phyloP scores from a whole-genome alignment of 1,284 basidiomycete species.

The Pyrrhoderma lamaoense region DNA sequence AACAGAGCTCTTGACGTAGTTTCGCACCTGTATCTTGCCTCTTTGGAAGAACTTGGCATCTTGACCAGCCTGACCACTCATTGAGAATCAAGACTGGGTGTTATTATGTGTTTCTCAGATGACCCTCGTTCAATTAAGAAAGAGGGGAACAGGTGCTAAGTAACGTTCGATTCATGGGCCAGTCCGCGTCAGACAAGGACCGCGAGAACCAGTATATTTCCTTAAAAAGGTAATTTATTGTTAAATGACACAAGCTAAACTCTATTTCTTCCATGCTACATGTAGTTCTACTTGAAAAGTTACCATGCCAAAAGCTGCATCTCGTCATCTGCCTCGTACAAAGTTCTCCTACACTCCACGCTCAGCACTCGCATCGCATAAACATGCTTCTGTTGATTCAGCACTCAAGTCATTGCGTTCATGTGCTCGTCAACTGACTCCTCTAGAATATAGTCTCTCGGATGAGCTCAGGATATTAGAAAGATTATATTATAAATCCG shows the following conservation, averaged over 20 bases:
- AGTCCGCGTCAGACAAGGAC: too few species aligned
- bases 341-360: slow-evolving; percentile 28
- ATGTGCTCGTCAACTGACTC: slow-evolving; percentile 43
- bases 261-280: too few species aligned
- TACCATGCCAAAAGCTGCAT: slow-evolving; percentile 12
- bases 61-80: slow-evolving; percentile 62
- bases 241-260: too few species aligned
- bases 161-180: too few species aligned
- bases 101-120: too few species aligned
- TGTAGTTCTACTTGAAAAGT: too few species aligned
- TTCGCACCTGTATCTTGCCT: slow-evolving; percentile 83
- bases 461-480: slow-evolving; percentile 58
- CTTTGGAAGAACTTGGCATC: slow-evolving; percentile 88
- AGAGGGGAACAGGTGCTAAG: too few species aligned
- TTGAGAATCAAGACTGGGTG: slow-evolving; percentile 21
- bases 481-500: slow-evolving; percentile 69
- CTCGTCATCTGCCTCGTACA: slow-evolving; percentile 11
- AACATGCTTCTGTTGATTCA: slow-evolving; percentile 41
- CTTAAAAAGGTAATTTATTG: too few species aligned
- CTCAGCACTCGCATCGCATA: slow-evolving; percentile 28
- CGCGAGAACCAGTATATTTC: too few species aligned
- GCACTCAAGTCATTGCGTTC: slow-evolving; percentile 54
- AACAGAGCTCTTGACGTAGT: too few species aligned
- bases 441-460: slow-evolving; percentile 34
- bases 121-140: too few species aligned